Conservation (phyloP, 768 basidiomycete species). For the Chalciporus pseudorubinellus region DNA sequence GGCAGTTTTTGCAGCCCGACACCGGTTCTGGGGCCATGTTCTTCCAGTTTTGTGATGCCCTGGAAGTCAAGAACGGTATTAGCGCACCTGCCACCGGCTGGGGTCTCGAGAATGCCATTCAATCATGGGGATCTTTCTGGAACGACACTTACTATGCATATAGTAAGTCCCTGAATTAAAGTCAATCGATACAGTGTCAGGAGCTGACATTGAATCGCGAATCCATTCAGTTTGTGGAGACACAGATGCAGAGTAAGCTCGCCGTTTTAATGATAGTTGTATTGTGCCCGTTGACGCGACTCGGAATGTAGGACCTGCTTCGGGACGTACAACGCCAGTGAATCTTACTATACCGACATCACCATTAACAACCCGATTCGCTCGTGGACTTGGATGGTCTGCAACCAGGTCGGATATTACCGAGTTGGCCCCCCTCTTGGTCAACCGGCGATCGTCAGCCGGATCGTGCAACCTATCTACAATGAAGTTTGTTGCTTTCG, state of each 20-base stretch:
- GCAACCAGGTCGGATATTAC: conserved; percentile 65
- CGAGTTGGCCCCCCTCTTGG: conserved; percentile 38
- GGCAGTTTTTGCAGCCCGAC: conserved; percentile 60
- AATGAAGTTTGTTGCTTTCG: conserved; percentile 18
- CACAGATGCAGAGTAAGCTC: conserved; percentile 41
- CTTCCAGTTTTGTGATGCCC: conserved; percentile 40
- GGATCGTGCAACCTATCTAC: conserved; percentile 32
- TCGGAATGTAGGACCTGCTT: conserved; percentile 37
- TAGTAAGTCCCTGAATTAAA: conserved; percentile 37
- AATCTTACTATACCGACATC: conserved; percentile 51
- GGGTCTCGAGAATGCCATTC: conserved; percentile 59
- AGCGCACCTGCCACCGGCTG: conserved; percentile 49
- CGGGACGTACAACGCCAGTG: conserved; percentile 39
- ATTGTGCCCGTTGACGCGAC: conserved; percentile 28
- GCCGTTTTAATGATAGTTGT: conserved; percentile 18
- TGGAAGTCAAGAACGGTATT: conserved; percentile 39
- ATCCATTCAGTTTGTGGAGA: conserved; percentile 49
- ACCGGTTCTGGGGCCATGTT: conserved; percentile 40
- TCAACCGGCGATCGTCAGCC: conserved; percentile 35
- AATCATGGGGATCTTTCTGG: conserved; percentile 62
- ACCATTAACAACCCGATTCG: conserved; percentile 52
- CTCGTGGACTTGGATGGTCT: conserved; percentile 75
- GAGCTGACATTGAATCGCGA: neutral
- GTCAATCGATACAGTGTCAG: neutral
- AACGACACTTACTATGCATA: conserved; percentile 44